phyloP scores from a whole-genome alignment of 2,329 filamentous ascomycete species.

The Trichophyton schoenleinii region DNA sequence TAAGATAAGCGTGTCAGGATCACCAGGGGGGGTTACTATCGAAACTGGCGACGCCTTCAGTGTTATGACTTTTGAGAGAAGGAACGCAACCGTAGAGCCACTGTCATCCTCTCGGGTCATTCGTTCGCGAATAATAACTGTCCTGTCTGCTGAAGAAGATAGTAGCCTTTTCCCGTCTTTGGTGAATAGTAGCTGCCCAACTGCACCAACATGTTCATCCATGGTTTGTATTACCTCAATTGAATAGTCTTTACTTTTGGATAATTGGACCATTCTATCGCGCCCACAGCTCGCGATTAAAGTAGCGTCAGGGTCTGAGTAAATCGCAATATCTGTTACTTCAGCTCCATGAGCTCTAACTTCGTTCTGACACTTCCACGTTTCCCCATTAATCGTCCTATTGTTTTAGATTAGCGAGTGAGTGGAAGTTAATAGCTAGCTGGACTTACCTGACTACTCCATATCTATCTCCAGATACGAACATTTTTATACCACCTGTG shows the following conservation, averaged over 20 bases:
- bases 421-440: background rate
- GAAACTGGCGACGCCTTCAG: conserved; percentile 79
- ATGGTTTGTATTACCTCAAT: conserved; percentile 82
- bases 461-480: conserved; percentile 75
- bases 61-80: conserved; percentile 63
- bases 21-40: conserved; percentile 58
- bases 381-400: conserved; percentile 33
- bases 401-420: conserved; percentile 8
- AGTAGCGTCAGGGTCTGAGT: conserved; percentile 47
- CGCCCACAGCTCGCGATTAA: conserved; percentile 73
- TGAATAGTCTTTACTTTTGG: conserved; percentile 45
- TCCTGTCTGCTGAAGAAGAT: conserved; percentile 80
- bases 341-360: conserved; percentile 79
- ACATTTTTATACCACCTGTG: conserved; percentile 48
- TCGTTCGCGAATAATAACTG: conserved; percentile 68
- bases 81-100: conserved; percentile 55
- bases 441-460: conserved; percentile 55
- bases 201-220: conserved; percentile 78
- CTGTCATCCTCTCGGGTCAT: conserved; percentile 50
- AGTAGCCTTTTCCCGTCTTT: conserved; percentile 59
- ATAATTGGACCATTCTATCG: conserved; percentile 90
- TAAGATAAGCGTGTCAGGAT: conserved; percentile 42
- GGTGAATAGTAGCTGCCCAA: conserved; percentile 64
- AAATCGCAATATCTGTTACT: conserved; percentile 67
- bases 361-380: conserved; percentile 51